Base-by-base conservation (phyloP, 805 yeast species). In the Candida stauntonica region DNA sequence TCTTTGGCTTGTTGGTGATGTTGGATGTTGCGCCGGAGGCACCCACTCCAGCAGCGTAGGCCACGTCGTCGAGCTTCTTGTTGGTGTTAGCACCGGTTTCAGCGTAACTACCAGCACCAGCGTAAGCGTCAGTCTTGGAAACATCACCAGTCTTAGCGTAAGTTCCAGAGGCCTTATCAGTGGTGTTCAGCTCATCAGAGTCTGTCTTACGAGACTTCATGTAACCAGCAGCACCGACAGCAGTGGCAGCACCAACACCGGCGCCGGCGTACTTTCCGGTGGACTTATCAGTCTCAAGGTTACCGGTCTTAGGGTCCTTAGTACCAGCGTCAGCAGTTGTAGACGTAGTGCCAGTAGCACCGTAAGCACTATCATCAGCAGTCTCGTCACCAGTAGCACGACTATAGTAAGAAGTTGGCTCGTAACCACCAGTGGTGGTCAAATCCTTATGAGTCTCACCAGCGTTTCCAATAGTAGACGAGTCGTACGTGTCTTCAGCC, bases 401-500 rank as follows among this genome's bases (percentile, higher is more conserved):
- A 3, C 35, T 17, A 27, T 50, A 52, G 38, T 52, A 48, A 6
- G 26, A 24, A 9, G 56, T 50, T 29, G 54, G 47, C 20, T 41
- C 48, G 31, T 48, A 51, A 8, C 50, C 51, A 3, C 35, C 7
- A 12, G 54, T 49, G 19, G 27, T 36, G 3, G 54, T 49, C 38
- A 46, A 29, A 23, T 51, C 56, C 29, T 36, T 42, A 24, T 29
- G 41, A 15, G 29, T 29, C 27, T 39, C 38, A 7, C 31, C 37
- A n/a, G 33, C 14, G 18, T 28, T 28, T 7, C 36, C 36, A 8
- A 40, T 34, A 19, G 34, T 27, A 13, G 42, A 24, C 26, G 28
- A 37, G 23, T 33, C 40, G 33, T 51, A 50, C n/a, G 54, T 48
- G 19, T 50, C 50, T 14, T 44, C 44, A 12, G 39, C 51, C 24